Conservation (phyloP, 441 rosid genomes). For the Breynia disticha region DNA sequence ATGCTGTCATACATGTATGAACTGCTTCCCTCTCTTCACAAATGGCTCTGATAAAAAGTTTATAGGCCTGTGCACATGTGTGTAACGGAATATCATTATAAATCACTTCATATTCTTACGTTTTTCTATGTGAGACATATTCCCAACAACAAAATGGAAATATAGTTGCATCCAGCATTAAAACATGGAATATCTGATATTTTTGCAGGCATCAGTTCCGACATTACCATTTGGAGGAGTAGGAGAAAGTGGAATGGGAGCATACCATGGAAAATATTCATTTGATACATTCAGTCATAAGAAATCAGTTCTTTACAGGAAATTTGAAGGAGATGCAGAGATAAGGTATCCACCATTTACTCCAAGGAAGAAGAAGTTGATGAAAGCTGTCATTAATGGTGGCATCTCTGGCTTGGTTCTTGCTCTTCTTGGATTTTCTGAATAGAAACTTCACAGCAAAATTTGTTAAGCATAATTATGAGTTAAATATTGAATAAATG, state of each 20-base stretch:
- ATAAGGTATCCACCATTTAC: conserved; percentile 56
- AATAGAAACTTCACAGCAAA: too few species aligned
- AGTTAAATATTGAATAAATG: too few species aligned
- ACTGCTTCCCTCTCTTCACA: neutral
- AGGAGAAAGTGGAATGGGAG: conserved; percentile 60
- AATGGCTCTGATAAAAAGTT: neutral
- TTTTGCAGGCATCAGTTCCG: conserved; percentile 32
- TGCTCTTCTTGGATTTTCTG: conserved; percentile 15
- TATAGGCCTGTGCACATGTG: too few species aligned
- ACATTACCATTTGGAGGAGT: conserved; percentile 62
- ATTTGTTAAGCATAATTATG: too few species aligned
- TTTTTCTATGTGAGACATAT: too few species aligned
- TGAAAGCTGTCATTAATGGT: conserved; percentile 29
- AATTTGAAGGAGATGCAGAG: conserved; percentile 36
- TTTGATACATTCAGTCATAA: conserved; percentile 61
- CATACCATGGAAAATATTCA: conserved; percentile 64
- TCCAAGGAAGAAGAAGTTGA: conserved; percentile 20
- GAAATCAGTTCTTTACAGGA: conserved; percentile 39
- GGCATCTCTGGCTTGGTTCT: conserved; percentile 9
- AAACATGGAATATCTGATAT: too few species aligned
- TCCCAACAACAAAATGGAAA: too few species aligned
- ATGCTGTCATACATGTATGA: conserved; percentile 53
- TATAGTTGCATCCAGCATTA: too few species aligned
- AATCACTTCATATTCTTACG: too few species aligned
- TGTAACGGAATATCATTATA: too few species aligned